Conservation (phyloP, 2,329 filamentous ascomycete species). For the Nothopassalora personata region DNA sequence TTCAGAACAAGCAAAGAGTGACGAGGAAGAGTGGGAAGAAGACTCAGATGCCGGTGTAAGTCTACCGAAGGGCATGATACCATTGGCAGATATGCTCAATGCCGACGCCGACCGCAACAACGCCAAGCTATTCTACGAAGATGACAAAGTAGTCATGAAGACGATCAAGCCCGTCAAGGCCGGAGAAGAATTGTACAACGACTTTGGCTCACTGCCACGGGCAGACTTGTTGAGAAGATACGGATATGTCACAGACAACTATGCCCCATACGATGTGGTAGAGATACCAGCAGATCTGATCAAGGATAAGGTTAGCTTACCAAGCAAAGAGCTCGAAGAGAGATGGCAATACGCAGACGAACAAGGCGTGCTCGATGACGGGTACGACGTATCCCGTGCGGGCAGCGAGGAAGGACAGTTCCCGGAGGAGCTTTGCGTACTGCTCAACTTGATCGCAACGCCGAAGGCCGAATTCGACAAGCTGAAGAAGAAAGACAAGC, state of each 20-base stretch:
- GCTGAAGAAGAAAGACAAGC: slow-evolving; percentile 38
- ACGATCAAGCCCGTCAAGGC: slow-evolving; percentile 62
- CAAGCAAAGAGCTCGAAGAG: slow-evolving; percentile 16
- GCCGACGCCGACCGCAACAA: slow-evolving; percentile 81
- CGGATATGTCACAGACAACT: slow-evolving; percentile 76
- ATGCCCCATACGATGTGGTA: slow-evolving; percentile 74
- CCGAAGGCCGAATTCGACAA: slow-evolving; percentile 38
- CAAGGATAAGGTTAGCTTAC: slow-evolving; percentile 35
- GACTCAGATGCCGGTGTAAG: slow-evolving; percentile 36
- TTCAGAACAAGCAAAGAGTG: slow-evolving; percentile 51
- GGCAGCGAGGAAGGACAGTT: slow-evolving; percentile 33
- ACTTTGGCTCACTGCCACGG: slow-evolving; percentile 79
- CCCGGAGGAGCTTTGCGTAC: slow-evolving; percentile 38
- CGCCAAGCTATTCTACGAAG: slow-evolving; percentile 59
- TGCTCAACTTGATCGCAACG: slow-evolving; percentile 44
- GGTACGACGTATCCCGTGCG: slow-evolving; percentile 53
- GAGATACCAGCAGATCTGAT: slow-evolving; percentile 65
- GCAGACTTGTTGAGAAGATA: slow-evolving; percentile 79
- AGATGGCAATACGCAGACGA: slow-evolving; percentile 54
- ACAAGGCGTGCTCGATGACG: slow-evolving; percentile 62
- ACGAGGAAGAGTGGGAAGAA: slow-evolving; percentile 45
- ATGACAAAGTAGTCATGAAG: slow-evolving; percentile 61
- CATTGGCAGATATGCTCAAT: slow-evolving; percentile 84
- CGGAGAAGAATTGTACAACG: slow-evolving; percentile 78
- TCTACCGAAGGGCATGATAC: slow-evolving; percentile 74